Evolutionary conservation across 1,284 basidiomycete genomes (phyloP).

Genomic region (Blastosporella zonata): DNA sequence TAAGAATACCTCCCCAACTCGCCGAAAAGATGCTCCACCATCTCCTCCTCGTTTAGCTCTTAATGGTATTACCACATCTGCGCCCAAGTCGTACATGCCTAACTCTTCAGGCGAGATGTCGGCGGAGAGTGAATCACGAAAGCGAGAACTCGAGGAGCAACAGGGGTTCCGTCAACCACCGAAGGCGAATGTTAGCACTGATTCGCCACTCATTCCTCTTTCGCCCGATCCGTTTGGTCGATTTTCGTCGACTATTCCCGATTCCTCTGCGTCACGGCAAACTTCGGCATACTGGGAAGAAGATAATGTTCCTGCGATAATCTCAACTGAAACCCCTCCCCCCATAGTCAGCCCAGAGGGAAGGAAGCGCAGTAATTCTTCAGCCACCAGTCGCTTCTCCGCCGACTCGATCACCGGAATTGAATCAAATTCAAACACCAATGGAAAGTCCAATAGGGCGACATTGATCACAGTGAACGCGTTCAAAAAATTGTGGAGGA

Average conservation of each 20-base stretch:
- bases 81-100: slow-evolving; percentile 46
- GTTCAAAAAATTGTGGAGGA: slow-evolving; percentile 72
- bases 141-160: slow-evolving; percentile 50
- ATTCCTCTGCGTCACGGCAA: slow-evolving; percentile 30
- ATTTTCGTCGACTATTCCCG: slow-evolving; percentile 51
- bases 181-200: slow-evolving; percentile 18
- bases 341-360: neutral
- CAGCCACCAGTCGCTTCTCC: slow-evolving; percentile 64
- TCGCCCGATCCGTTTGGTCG: slow-evolving; percentile 79
- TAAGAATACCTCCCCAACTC: slow-evolving; percentile 25
- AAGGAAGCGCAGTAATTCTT: slow-evolving; percentile 20
- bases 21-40: slow-evolving; percentile 28
- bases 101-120: slow-evolving; percentile 33
- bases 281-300: slow-evolving; percentile 40
- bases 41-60: slow-evolving; percentile 61
- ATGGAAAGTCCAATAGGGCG: slow-evolving; percentile 25
- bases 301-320: slow-evolving; percentile 17
- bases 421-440: slow-evolving; percentile 23
- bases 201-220: slow-evolving; percentile 60
- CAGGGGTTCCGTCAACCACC: slow-evolving; percentile 41
- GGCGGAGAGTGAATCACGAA: slow-evolving; percentile 51
- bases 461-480: slow-evolving; percentile 64
- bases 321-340: slow-evolving; percentile 3
- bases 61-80: slow-evolving; percentile 63
- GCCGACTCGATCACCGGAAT: slow-evolving; percentile 59